These are phyloP conservation scores for Mortierella antarctica DNA, from an alignment of 192 early-diverging fungal species.

Conservation along the genomic window DNA sequence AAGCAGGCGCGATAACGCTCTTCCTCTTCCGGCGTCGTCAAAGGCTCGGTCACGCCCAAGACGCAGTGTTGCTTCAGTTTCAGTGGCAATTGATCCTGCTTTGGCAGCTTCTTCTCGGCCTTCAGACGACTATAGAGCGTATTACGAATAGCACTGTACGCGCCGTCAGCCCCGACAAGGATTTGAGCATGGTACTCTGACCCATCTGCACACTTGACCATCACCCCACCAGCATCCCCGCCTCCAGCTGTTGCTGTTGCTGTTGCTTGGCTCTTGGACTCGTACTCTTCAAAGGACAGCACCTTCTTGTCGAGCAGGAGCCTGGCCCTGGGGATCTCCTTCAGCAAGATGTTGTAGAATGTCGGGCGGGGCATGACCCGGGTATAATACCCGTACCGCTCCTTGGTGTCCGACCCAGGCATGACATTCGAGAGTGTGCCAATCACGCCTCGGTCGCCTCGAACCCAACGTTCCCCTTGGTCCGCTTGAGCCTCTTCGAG, in stretches of 20 bases:
- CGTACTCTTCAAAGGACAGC: conserved; percentile 7
- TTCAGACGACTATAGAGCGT: conserved; percentile 16
- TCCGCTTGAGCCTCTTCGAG: conserved; percentile 7
- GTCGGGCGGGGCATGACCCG: conserved; percentile 34
- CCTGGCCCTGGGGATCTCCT: conserved; percentile 10
- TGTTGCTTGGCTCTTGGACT: neutral
- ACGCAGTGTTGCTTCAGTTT: conserved; percentile 19
- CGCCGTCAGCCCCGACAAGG: conserved; percentile 37
- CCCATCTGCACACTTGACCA: conserved; percentile 17
- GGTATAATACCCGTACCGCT: conserved; percentile 31
- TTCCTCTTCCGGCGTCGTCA: neutral
- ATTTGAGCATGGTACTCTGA: conserved; percentile 29
- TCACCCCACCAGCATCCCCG: neutral
- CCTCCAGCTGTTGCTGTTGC: neutral
- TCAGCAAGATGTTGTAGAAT: conserved; percentile 26
- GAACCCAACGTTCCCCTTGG: too few species aligned
- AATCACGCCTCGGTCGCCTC: conserved; percentile 6
- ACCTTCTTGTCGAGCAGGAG: conserved; percentile 20
- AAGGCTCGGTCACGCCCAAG: conserved; percentile 19
- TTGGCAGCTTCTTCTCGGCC: conserved; percentile 2
- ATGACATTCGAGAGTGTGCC: conserved; percentile 18
- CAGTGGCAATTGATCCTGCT: conserved; percentile 9
- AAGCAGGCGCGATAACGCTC: neutral
- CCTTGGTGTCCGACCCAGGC: conserved; percentile 14
- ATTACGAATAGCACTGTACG: conserved; percentile 27